Conservation (phyloP, 208 protist genomes). For the Strigomonas culicis region DNA sequence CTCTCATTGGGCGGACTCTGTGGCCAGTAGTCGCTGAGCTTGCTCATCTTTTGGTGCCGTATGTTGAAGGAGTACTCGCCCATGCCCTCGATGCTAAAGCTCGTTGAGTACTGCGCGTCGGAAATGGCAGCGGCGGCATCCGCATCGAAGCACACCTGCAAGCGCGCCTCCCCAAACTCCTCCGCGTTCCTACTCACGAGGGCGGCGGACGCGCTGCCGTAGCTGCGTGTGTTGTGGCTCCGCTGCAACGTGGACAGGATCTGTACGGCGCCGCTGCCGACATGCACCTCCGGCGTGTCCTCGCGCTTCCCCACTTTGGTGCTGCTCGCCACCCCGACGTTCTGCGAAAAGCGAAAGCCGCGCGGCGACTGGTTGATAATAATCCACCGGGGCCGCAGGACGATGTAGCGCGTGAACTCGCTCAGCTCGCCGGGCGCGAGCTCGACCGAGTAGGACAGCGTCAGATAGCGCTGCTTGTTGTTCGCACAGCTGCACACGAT, state of each 20-base stretch:
- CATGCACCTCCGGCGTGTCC: background rate
- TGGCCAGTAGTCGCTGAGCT: conserved; percentile 40
- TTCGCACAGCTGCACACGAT: conserved; percentile 21
- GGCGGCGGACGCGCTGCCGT: background rate
- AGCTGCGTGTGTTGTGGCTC: background rate
- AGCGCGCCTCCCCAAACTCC: background rate
- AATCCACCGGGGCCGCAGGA: conserved; percentile 66
- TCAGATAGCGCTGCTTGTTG: conserved; percentile 16
- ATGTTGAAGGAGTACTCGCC: conserved; percentile 53
- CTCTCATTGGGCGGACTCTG: conserved; percentile 5
- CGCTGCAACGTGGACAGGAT: background rate
- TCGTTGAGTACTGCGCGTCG: conserved; percentile 33
- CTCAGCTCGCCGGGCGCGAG: conserved; percentile 36
- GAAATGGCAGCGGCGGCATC: conserved; percentile 20
- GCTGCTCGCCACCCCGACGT: background rate
- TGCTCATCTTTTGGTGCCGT: conserved; percentile 28
- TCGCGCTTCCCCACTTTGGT: background rate
- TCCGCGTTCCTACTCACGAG: background rate
- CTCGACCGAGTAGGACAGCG: conserved; percentile 60
- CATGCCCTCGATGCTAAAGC: conserved; percentile 39
- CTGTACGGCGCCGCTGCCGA: background rate
- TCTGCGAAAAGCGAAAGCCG: conserved; percentile 21
- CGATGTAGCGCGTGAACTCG: conserved; percentile 42
- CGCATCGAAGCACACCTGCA: conserved; percentile 7
- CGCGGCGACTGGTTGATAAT: conserved; percentile 53